Percentiles rank a stretch among this genome's conserved stretches.
Evolutionary conservation across 2,329 filamentous ascomycete species (phyloP).

Genomic region (Cercospora sp.): DNA sequence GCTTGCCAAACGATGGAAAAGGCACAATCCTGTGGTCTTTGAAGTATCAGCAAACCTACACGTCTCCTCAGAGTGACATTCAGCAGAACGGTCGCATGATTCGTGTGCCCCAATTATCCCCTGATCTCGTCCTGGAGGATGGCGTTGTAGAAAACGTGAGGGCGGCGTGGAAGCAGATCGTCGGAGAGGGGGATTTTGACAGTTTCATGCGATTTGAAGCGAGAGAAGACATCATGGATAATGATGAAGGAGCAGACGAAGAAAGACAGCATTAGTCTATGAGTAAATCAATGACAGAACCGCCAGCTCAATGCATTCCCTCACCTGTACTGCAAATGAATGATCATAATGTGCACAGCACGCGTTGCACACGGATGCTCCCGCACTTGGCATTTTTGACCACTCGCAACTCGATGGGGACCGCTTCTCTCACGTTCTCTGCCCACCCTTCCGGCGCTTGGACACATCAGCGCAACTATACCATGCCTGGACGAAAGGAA

Average conservation of each 20-base stretch:
- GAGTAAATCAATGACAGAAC: background rate
- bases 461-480: background rate
- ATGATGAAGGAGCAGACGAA: slow-evolving; percentile 14
- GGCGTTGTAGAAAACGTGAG: slow-evolving; percentile 65
- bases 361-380: background rate
- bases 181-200: slow-evolving; percentile 52
- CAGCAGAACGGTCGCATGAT: slow-evolving; percentile 38
- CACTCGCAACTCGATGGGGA: background rate
- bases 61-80: slow-evolving; percentile 35
- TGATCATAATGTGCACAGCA: background rate
- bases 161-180: slow-evolving; percentile 67
- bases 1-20: slow-evolving; percentile 37
- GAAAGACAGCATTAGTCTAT: background rate
- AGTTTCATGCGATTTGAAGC: slow-evolving; percentile 79
- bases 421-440: slow-evolving; percentile 1
- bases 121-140: slow-evolving; percentile 76
- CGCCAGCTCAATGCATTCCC: background rate
- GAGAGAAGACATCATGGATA: slow-evolving; percentile 24
- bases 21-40: slow-evolving; percentile 54
- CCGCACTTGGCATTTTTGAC: background rate
- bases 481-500: slow-evolving; percentile 16
- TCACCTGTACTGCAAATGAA: background rate
- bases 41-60: slow-evolving; percentile 51
- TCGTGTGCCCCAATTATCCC: slow-evolving; percentile 53
- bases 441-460: background rate